Base-by-base conservation (phyloP, 176 grass and related monocot genomes). In the Phragmites australis region DNA sequence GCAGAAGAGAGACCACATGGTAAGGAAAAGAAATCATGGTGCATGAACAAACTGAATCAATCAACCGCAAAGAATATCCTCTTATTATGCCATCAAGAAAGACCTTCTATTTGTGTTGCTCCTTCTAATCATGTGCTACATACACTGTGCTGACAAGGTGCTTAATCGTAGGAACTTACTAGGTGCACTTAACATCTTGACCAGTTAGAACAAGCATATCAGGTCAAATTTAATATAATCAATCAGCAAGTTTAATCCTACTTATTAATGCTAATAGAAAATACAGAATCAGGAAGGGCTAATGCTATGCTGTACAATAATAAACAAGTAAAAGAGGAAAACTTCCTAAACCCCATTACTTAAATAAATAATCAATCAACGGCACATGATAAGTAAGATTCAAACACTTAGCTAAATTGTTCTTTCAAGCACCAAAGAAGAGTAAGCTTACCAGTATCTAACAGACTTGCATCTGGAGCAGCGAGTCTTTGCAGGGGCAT, bases 391-490 rank as follows among this genome's bases (percentile, higher is more conserved):
- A 52, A 60, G 44, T 15, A 76, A 70, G 53, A 82, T 23, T 22
- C 45, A 62, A 45, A 65, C 8, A 23, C 45, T 18, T 10, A 31
- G 37, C 57, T 47, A 47, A 69, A 86, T 13, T 26, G 21, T 54
- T 86, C 32, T 70, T 52, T 62, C 27, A 45, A 37, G 4, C 34
- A 65, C 32, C 23, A n/a, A 78, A 72, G 47, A 66, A 29, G 29
- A 53, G 45, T 18, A 82, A 77, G 47, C 82, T 87, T 89, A 99
- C 96, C 96, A 99, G 70, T 99, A 99, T 94, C 96, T 94, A 83
- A 95, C 96, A 67, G 90, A 91, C 57, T 99, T 99, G 93, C 96
- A 99, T 88, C 93, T 90, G 42, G 96, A 93, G 30, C 96, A 99
- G 44, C 96, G 86, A 79, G 96, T 99, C 64, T 91, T 99, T 34